Evolutionary conservation across 768 basidiomycete species (phyloP).

Genomic region (Boletus reticulatus): DNA sequence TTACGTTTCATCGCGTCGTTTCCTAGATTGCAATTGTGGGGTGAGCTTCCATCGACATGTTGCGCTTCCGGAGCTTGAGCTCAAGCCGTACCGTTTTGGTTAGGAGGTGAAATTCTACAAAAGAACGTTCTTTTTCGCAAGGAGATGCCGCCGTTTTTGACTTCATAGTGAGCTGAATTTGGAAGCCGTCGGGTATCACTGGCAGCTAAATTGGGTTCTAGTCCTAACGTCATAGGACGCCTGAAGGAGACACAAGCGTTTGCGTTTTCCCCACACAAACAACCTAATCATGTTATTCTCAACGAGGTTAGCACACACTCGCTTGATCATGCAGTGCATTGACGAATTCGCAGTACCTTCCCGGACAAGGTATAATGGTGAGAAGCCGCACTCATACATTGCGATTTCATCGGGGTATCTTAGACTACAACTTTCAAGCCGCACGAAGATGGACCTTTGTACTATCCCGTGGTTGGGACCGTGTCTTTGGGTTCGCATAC

Average conservation of each 20-base stretch:
- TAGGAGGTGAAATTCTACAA: slow-evolving; percentile 72
- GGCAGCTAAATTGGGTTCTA: slow-evolving; percentile 33
- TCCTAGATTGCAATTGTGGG: slow-evolving; percentile 71
- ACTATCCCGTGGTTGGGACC: slow-evolving; percentile 87
- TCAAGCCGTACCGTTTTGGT: slow-evolving; percentile 4
- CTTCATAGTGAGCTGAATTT: slow-evolving; percentile 51
- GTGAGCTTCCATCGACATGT: slow-evolving; percentile 34
- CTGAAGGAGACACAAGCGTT: slow-evolving; percentile 67
- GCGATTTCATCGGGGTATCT: slow-evolving; percentile 1
- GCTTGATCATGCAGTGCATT: slow-evolving; percentile 9
- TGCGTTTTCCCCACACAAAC: slow-evolving; percentile 55
- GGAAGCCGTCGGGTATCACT: slow-evolving; percentile 2
- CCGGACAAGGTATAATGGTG: slow-evolving; percentile 94
- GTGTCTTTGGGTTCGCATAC: slow-evolving; percentile 83
- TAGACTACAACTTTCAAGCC: slow-evolving; percentile 47
- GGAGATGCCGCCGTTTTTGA: slow-evolving; percentile 68
- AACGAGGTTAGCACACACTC: slow-evolving; percentile 58
- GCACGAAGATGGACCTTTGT: slow-evolving; percentile 90
- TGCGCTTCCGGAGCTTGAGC: not conserved
- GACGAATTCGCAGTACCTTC: slow-evolving; percentile 56
- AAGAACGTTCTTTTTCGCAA: slow-evolving; percentile 69
- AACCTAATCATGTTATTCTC: slow-evolving; percentile 86
- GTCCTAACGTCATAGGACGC: slow-evolving; percentile 74
- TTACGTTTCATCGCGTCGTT: not conserved
- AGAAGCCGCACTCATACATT: slow-evolving; percentile 20